Percentiles rank a stretch among this genome's conserved stretches.
Evolutionary conservation across 169 alveolate species (phyloP).

Genomic region (Eimeria praecox): DNA sequence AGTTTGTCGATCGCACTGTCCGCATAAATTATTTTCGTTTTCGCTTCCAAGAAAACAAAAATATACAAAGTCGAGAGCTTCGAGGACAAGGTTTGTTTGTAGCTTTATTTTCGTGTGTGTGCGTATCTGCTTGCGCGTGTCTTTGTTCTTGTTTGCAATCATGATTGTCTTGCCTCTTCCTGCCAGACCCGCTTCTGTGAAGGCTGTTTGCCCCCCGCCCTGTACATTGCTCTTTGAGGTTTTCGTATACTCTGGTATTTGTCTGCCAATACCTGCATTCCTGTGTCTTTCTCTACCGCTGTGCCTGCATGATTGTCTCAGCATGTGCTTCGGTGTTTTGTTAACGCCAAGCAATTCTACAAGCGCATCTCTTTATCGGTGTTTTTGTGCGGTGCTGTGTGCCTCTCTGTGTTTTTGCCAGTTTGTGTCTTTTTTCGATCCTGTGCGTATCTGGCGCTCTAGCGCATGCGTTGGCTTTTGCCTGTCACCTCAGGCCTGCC

Average conservation of each 20-base stretch:
- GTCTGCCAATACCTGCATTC: background rate
- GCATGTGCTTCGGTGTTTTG: background rate
- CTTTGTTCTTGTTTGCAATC: background rate
- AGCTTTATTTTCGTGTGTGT: background rate
- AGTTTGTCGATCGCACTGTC: conserved; percentile 16
- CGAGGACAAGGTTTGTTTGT: conserved; percentile 31
- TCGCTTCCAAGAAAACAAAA: conserved; percentile 45
- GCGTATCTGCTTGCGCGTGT: background rate
- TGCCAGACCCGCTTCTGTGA: background rate
- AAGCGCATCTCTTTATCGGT: background rate
- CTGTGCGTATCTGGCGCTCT: background rate
- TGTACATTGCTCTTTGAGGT: background rate
- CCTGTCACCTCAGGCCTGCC: conserved; percentile 61
- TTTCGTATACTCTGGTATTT: background rate
- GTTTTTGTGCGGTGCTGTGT: background rate
- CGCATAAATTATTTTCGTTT: conserved; percentile 64
- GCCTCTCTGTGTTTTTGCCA: background rate
- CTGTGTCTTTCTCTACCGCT: background rate
- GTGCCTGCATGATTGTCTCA: background rate
- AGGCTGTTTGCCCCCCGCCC: background rate
- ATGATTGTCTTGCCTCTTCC: background rate
- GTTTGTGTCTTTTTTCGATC: background rate
- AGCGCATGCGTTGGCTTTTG: background rate
- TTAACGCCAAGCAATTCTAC: too few species aligned
- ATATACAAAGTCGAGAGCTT: conserved; percentile 45